phyloP scores from a whole-genome alignment of 805 yeast genomes.

The Saccharomyces jurei region DNA sequence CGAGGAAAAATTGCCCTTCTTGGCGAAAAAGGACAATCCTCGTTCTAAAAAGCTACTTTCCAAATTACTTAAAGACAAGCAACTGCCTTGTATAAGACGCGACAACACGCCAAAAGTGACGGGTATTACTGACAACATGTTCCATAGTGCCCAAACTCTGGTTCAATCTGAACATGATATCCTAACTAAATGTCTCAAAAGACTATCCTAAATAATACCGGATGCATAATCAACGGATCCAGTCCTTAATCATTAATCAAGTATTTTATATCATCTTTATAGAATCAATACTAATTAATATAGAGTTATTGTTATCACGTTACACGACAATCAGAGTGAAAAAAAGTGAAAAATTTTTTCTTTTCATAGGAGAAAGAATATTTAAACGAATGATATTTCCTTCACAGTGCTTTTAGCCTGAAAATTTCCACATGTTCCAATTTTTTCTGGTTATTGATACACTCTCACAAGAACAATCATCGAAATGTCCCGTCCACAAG shows the following conservation, averaged over 20 bases:
- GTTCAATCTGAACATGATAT: neutral
- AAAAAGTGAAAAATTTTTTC: neutral
- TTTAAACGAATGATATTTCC: neutral
- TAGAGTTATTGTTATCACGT: neutral
- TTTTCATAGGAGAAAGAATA: neutral
- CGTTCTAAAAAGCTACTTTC: neutral
- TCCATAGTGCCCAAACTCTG: slow-evolving; percentile 17
- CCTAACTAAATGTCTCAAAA: neutral
- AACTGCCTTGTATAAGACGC: neutral
- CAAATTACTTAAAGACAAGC: neutral
- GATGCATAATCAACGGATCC: neutral
- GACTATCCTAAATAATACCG: neutral
- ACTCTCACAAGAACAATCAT: slow-evolving; percentile 22
- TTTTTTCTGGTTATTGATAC: neutral
- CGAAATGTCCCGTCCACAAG: slow-evolving; percentile 85
- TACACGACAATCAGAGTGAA: neutral
- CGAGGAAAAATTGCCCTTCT: slow-evolving; percentile 1
- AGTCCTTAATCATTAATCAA: too few relatives aligned
- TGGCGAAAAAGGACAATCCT: neutral
- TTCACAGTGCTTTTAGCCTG: neutral
- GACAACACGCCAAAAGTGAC: slow-evolving; percentile 12
- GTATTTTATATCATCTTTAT: too few relatives aligned
- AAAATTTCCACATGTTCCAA: too few relatives aligned
- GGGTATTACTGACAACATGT: slow-evolving; percentile 19
- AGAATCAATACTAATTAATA: too few relatives aligned